A percentile compares a stretch with the other conserved stretches of the same genome.
Conservation (phyloP, 2,329 filamentous ascomycete species). For the Arthroderma sp. region DNA sequence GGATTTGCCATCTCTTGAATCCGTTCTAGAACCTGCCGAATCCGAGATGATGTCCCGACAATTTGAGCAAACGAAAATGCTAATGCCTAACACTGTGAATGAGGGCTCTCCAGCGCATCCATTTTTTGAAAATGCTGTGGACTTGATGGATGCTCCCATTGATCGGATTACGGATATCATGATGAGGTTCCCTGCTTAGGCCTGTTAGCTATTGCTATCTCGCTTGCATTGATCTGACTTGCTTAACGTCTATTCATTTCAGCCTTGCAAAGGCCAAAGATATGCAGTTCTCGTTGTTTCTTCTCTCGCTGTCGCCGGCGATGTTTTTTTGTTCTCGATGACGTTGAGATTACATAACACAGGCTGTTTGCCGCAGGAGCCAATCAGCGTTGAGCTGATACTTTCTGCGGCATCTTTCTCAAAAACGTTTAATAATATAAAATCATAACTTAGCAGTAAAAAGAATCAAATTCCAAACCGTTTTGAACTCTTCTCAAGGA, state of each 20-base stretch:
- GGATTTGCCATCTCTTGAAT: constrained; percentile 37
- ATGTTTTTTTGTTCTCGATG: too few relatives aligned
- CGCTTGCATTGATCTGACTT: background rate
- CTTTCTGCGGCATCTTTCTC: too few relatives aligned
- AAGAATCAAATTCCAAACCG: too few relatives aligned
- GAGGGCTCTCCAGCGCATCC: constrained; percentile 37
- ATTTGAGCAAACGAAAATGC: constrained; percentile 40
- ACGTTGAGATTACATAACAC: too few relatives aligned
- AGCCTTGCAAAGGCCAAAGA: too few relatives aligned
- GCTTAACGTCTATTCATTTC: background rate
- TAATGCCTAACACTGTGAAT: constrained; percentile 40
- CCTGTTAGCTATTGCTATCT: background rate
- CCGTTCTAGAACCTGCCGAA: constrained; percentile 20
- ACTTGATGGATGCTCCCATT: constrained; percentile 42
- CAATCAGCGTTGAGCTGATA: too few relatives aligned
- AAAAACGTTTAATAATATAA: too few relatives aligned
- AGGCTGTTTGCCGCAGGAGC: too few relatives aligned
- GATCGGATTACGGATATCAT: constrained; percentile 43
- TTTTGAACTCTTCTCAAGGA: too few relatives aligned
- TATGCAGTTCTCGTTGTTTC: too few relatives aligned
- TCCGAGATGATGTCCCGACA: constrained; percentile 26
- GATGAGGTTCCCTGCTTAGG: constrained; percentile 34
- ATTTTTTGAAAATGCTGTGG: constrained; percentile 42
- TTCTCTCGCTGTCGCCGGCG: too few relatives aligned
- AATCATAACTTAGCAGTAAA: too few relatives aligned